phyloP scores from a whole-genome alignment of 495 filamentous ascomycete species.

The Neurospora tetraspora region DNA sequence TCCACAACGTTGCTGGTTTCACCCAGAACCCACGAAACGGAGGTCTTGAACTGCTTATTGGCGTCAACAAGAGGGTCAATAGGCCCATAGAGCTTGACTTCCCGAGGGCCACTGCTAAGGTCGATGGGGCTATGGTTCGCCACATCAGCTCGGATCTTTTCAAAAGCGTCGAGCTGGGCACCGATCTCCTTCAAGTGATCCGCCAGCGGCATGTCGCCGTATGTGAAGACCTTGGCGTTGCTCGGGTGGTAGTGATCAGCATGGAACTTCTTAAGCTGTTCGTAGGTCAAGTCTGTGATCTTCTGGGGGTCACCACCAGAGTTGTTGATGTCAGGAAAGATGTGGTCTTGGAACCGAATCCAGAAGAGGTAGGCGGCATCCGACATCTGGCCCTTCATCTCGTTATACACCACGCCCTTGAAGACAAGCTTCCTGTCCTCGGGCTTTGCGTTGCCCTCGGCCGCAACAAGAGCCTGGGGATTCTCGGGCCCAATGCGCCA shows the following conservation, averaged over 20 bases:
- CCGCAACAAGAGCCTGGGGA: slow-evolving; percentile 43
- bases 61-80: slow-evolving; percentile 79
- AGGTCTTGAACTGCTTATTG: slow-evolving; percentile 86
- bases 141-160: slow-evolving; percentile 54
- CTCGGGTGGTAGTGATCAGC: slow-evolving; percentile 91
- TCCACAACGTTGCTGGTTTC: slow-evolving; percentile 73
- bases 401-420: slow-evolving; percentile 98
- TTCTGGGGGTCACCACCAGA: slow-evolving; percentile 91
- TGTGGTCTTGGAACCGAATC: slow-evolving; percentile 85
- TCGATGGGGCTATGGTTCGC: slow-evolving; percentile 68
- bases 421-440: slow-evolving; percentile 64
- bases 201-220: slow-evolving; percentile 80
- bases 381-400: slow-evolving; percentile 99
- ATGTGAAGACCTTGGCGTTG: slow-evolving; percentile 90
- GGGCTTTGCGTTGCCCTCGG: slow-evolving; percentile 28
- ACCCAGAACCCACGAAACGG: slow-evolving; percentile 83
- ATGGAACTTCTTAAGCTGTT: slow-evolving; percentile 78
- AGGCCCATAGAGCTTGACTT: slow-evolving; percentile 66
- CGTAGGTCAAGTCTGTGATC: slow-evolving; percentile 88
- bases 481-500: slow-evolving; percentile 94
- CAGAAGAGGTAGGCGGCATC: slow-evolving; percentile 95
- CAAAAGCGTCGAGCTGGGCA: slow-evolving; percentile 58
- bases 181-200: slow-evolving; percentile 73
- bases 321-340: slow-evolving; percentile 88
- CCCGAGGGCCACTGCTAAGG: slow-evolving; percentile 53